These are phyloP conservation scores for Schizosaccharomyces octosporus DNA, from an alignment of 805 yeast genomes.

Conservation along the genomic window DNA sequence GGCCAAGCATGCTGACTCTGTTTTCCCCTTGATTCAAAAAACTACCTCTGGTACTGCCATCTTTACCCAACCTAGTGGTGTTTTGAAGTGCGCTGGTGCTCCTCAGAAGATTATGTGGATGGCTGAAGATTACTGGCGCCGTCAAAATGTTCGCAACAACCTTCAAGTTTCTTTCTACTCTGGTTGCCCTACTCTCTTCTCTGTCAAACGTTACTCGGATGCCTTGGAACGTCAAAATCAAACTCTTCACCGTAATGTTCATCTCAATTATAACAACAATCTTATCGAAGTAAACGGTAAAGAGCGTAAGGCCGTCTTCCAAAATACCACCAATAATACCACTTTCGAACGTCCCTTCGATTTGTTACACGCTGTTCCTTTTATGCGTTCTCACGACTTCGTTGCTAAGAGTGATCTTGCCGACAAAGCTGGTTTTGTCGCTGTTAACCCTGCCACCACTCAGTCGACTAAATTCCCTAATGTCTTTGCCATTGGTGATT, in stretches of 20 bases:
- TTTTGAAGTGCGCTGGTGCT: constrained; percentile 2
- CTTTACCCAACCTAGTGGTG: constrained; percentile 3
- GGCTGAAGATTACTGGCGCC: constrained; percentile 3
- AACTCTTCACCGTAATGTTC: neutral
- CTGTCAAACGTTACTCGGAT: neutral
- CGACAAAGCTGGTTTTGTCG: constrained; percentile 1
- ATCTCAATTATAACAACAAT: neutral
- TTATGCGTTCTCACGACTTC: neutral
- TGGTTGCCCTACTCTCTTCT: neutral
- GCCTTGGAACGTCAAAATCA: neutral
- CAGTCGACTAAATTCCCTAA: constrained; percentile 1
- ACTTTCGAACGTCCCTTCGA: neutral
- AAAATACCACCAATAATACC: neutral
- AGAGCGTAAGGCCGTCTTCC: neutral
- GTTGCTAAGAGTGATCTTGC: constrained; percentile 1
- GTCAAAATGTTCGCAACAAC: neutral
- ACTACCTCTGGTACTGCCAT: neutral
- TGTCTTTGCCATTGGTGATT: constrained; percentile 1
- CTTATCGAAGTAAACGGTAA: neutral
- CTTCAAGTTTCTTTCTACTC: neutral
- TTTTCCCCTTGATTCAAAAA: neutral
- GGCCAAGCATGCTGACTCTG: neutral
- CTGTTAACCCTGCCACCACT: neutral
- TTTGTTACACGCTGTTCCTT: constrained; percentile 2
- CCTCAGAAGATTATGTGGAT: constrained; percentile 4